phyloP scores from a whole-genome alignment of 495 filamentous ascomycete genomes.

The Xylaria scruposa region DNA sequence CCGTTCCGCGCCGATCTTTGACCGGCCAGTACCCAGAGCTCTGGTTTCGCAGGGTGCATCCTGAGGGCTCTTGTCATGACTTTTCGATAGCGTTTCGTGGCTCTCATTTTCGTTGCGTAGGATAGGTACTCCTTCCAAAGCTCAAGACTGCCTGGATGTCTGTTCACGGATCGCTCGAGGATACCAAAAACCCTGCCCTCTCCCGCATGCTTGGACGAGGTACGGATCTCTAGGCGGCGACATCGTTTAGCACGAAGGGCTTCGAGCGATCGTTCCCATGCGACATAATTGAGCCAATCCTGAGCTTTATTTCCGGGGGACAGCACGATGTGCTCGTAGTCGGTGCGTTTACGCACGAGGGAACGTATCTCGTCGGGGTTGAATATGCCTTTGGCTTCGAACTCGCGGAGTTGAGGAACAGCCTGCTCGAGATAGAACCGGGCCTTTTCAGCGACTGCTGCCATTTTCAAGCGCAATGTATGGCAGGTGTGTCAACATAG shows the following conservation, averaged over 20 bases:
- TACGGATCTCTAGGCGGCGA: constrained; percentile 77
- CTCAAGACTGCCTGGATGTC: constrained; percentile 79
- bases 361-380: constrained; percentile 85
- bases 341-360: constrained; percentile 86
- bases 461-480: constrained; percentile 60
- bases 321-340: constrained; percentile 90
- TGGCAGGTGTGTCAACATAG: neutral
- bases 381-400: constrained; percentile 88
- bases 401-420: constrained; percentile 88
- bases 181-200: constrained; percentile 86
- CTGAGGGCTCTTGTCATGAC: constrained; percentile 79
- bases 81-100: constrained; percentile 78
- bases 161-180: constrained; percentile 83
- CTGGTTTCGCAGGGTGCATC: constrained; percentile 81
- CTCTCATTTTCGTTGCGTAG: constrained; percentile 76
- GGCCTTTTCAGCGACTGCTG: constrained; percentile 86
- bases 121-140: constrained; percentile 95
- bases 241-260: constrained; percentile 79
- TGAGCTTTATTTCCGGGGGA: constrained; percentile 73
- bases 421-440: constrained; percentile 92
- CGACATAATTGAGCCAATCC: constrained; percentile 85
- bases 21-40: constrained; percentile 89
- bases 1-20: constrained; percentile 74
- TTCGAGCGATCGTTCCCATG: constrained; percentile 92
- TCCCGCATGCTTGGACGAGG: constrained; percentile 63